These are phyloP conservation scores for Linanthus parryae DNA, from an alignment of 148 eudicot genomes.

Conservation along the genomic window DNA sequence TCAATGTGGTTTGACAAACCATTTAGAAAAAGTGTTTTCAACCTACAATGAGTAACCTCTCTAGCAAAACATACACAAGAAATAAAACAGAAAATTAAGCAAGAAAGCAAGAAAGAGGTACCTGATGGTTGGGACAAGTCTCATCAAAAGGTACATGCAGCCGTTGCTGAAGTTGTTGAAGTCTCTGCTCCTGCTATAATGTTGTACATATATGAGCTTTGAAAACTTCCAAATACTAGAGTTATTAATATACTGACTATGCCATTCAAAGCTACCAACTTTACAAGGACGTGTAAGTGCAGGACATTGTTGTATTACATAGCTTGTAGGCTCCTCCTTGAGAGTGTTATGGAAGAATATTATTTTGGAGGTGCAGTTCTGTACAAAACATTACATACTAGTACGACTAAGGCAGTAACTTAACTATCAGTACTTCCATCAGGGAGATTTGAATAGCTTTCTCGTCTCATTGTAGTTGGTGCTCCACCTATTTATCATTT, in stretches of 20 bases:
- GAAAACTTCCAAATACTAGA: no score
- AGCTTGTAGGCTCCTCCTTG: no score
- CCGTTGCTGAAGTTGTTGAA: conserved; percentile 50
- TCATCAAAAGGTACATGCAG: conserved; percentile 61
- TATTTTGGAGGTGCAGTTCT: no score
- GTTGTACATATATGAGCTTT: neutral
- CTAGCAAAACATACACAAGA: neutral
- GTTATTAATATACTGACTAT: neutral
- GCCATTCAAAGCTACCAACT: neutral
- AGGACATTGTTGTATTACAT: no score
- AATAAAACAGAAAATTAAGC: neutral
- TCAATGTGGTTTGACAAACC: neutral
- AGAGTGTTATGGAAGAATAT: no score
- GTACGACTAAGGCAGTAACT: no score
- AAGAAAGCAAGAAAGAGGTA: conserved; percentile 18
- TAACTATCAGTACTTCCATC: no score
- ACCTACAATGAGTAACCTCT: neutral
- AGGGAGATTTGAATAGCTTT: no score
- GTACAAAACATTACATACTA: no score
- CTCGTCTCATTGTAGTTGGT: no score
- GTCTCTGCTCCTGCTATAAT: conserved; percentile 46
- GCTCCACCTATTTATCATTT: no score
- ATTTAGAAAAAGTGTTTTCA: no score
- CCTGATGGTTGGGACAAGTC: conserved; percentile 70
- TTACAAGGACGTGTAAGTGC: neutral